Conservation (phyloP, 2,329 filamentous ascomycete genomes). For the Penicillium sclerotigenum region DNA sequence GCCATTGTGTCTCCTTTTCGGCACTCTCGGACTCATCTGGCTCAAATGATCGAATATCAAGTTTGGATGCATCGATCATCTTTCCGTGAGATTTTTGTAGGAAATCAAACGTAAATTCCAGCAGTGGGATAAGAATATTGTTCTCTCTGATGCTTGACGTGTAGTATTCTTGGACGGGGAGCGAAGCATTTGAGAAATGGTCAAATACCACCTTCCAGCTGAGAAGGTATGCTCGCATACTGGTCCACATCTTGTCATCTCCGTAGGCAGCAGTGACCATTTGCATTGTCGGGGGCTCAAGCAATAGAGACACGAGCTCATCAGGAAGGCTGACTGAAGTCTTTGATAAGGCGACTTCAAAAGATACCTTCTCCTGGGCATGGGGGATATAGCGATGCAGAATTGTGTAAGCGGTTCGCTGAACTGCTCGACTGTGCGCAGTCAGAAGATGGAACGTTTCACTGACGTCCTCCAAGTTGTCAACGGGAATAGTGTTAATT, state of each 20-base stretch:
- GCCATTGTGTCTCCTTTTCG: conserved; percentile 74
- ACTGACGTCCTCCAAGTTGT: conserved; percentile 60
- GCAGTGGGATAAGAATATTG: conserved; percentile 63
- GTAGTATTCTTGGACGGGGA: conserved; percentile 80
- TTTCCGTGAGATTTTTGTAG: conserved; percentile 74
- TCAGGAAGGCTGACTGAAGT: conserved; percentile 68
- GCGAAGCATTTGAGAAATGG: conserved; percentile 72
- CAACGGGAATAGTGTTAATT: conserved; percentile 61
- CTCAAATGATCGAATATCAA: conserved; percentile 65
- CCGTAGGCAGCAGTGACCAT: conserved; percentile 64
- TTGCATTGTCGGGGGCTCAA: conserved; percentile 72
- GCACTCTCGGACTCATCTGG: conserved; percentile 60
- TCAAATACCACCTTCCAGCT: conserved; percentile 91
- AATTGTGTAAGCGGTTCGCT: conserved; percentile 75
- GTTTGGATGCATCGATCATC: conserved; percentile 66
- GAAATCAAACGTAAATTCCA: conserved; percentile 80
- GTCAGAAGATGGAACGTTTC: conserved; percentile 74
- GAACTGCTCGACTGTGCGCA: conserved; percentile 70
- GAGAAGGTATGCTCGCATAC: conserved; percentile 75
- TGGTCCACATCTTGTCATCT: conserved; percentile 62
- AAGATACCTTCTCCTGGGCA: conserved; percentile 74
- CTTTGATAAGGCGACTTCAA: conserved; percentile 62
- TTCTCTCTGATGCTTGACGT: conserved; percentile 73
- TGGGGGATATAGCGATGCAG: conserved; percentile 76
- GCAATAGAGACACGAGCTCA: conserved; percentile 77